Base-by-base conservation (phyloP, 352 stramenopile species). In the Pythium dissimile region DNA sequence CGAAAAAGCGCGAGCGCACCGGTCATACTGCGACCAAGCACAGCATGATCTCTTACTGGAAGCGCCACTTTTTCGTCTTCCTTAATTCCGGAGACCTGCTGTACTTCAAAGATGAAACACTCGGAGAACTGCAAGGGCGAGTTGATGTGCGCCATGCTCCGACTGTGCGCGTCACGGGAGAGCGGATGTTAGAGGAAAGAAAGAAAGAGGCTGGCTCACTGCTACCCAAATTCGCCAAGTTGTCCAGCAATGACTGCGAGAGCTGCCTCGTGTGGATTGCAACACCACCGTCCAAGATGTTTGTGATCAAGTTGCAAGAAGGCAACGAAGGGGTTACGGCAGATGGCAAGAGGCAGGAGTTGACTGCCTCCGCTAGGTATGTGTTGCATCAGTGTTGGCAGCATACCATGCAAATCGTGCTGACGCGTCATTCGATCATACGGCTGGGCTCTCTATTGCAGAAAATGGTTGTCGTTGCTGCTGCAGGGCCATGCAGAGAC, bases 11-110 rank as follows among this genome's bases (percentile, higher is more conserved):
- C 38, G 83, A 92, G 39, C 72, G 80, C 12, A 92, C 84, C 11
- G 77, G 82, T 0, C 83, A 90, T 56, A 79, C 71, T 46, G 67
- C 37, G 7, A 49, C 81, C 1, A 67, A 67, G 53, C 87, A 81
- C 66, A 88, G 77, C 31, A 89, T 92, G 44, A 92, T 92, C 55
- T 87, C 83, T 44, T 89, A 88, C 62, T 92, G 83, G 83, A 92
- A 92, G 56, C 75, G 80, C 8, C 83, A 89, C 52, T 92, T 78
- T 46, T 92, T 92, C 46, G 71, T 89, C 27, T 92, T 86, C 31
- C 46, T 92, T 16, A 80, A 73, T 34, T 84, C 78, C 0, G 83
- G 83, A 0, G 83, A 92, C 42, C 61, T 92, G 34, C 59, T 92
- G 1, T 92, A 92, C 52, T 92, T 92, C 26, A 77, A 75, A 27